A percentile compares a stretch with the other conserved stretches of the same genome.
Evolutionary conservation across 2,329 filamentous ascomycete genomes (phyloP).

Genomic region (Rhinocladiella similis): DNA sequence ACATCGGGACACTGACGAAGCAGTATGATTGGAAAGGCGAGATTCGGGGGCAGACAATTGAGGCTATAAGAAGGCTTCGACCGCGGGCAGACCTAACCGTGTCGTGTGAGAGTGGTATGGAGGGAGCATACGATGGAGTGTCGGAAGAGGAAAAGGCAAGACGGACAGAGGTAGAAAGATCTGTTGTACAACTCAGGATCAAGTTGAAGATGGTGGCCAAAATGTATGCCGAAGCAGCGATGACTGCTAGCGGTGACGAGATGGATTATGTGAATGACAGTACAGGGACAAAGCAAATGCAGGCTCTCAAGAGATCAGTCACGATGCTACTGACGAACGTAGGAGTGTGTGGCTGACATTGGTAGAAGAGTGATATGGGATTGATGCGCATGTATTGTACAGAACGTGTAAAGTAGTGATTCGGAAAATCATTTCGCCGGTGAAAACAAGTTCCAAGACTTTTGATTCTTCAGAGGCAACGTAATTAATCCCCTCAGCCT

Average conservation of each 20-base stretch:
- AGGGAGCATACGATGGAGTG: not conserved
- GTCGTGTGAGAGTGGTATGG: not conserved
- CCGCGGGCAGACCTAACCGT: not conserved
- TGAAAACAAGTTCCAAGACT: not conserved
- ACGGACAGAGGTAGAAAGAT: not conserved
- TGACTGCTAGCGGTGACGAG: not conserved
- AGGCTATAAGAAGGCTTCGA: not conserved
- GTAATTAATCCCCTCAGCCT: not conserved
- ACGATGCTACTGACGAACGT: not conserved
- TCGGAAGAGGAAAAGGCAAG: not conserved
- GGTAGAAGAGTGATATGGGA: not conserved
- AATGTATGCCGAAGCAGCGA: not conserved
- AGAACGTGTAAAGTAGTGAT: too few species aligned
- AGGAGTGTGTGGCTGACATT: not conserved
- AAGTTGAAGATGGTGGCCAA: not conserved
- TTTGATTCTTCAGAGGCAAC: not conserved
- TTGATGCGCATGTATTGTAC: not conserved
- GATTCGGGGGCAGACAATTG: not conserved
- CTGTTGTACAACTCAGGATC: not conserved
- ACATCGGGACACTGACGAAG: not conserved
- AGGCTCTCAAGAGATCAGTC: not conserved
- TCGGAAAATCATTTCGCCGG: too few species aligned
- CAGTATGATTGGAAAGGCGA: slow-evolving; percentile 3
- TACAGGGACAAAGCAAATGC: not conserved
- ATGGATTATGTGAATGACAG: not conserved